Evolutionary conservation across 2,329 filamentous ascomycete species (phyloP).

Genomic region (Scedosporium aurantiacum): DNA sequence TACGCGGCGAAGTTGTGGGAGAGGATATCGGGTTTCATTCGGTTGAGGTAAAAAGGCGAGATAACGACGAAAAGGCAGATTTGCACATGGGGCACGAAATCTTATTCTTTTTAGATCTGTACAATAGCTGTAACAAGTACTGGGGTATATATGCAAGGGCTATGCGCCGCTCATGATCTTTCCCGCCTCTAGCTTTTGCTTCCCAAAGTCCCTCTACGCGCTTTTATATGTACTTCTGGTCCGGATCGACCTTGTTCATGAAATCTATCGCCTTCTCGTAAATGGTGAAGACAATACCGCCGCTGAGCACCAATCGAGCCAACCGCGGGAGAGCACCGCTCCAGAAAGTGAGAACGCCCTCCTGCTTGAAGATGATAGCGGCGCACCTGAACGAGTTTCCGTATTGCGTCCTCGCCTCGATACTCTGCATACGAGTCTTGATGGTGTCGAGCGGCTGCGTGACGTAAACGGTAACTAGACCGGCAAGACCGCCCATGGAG

Average conservation of each 20-base stretch:
- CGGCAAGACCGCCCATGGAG: conserved; percentile 77
- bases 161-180: conserved; percentile 1
- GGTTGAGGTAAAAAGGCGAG: conserved; percentile 33
- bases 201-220: neutral
- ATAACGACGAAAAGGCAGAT: neutral
- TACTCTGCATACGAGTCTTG: conserved; percentile 96
- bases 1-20: conserved; percentile 42
- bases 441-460: conserved; percentile 76
- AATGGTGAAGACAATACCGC: conserved; percentile 97
- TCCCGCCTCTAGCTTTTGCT: neutral
- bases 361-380: conserved; percentile 71
- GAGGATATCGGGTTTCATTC: conserved; percentile 46
- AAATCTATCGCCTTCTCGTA: conserved; percentile 95
- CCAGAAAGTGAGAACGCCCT: conserved; percentile 87
- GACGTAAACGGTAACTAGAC: conserved; percentile 78
- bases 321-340: conserved; percentile 81
- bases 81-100: neutral
- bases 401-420: conserved; percentile 71
- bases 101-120: conserved; percentile 4
- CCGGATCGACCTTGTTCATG: conserved; percentile 69
- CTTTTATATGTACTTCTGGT: conserved; percentile 65
- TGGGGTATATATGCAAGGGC: conserved; percentile 10
- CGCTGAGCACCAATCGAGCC: conserved; percentile 76
- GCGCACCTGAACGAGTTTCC: conserved; percentile 83
- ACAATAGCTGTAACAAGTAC: conserved; percentile 11